Evolutionary conservation across 192 early-diverging fungal genomes (phyloP), one percentile per base, ranked within the genome.

Genomic region (Chytriomyces sp.): DNA sequence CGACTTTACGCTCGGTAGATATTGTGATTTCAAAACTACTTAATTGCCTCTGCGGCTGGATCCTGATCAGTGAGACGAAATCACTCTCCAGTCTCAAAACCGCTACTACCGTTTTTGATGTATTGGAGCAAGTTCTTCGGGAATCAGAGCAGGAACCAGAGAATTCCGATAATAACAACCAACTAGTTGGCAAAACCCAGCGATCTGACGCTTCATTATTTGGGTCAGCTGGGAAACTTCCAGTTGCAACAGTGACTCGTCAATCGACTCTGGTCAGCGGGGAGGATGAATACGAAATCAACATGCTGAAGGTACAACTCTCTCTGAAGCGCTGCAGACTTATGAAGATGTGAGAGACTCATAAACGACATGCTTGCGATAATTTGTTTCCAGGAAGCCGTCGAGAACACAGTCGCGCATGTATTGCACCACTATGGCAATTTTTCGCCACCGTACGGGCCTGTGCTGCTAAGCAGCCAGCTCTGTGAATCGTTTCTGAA

Each of bases 401-500:
- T 91, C 2, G 92, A 93, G 71, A 91, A 90, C 49, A 82, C 87
- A 9, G 75, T 94, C 23, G 76, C 84, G n/a, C 93, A 94, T 65
- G 50, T 94, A 26, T 60, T 92, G 35, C 92, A 93, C 71, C 90
- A 92, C 64, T 83, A 92, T 60, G 86, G 88, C 76, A 90, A 92
- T 53, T 89, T 91, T 71, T 78, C 93, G 6, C 86, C 87, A 10
- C 80, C 86, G 13, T 77, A 84, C 77, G 93, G 92, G 3, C 80
- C 92, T 13, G 84, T 87, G 3, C 87, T 89, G 59, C 70, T 91
- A 16, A 77, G 49, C 70, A 85, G 83, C 50, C 78, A 77, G 48
- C 68, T 88, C 44, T 20, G 75, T 18, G 87, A 85, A 64, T 71
- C 82, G 1, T 68, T 53, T 3, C 70, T 84, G 46, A 45, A 23